Evolutionary conservation across 768 basidiomycete genomes (phyloP).

Genomic region (Leccinum subtestaceum): DNA sequence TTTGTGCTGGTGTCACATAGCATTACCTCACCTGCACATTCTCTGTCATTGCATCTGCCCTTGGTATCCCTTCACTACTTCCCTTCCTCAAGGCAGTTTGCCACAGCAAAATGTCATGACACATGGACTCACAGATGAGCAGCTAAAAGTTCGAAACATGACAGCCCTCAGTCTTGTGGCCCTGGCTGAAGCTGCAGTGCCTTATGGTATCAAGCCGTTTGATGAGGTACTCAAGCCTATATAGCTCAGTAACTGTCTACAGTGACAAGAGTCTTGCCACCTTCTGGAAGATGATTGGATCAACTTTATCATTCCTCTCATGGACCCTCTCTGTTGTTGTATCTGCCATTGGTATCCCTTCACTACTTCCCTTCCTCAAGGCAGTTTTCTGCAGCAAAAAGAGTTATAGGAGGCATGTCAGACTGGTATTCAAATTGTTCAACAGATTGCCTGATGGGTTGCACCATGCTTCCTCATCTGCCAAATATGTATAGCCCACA

Average conservation of each 20-base stretch:
- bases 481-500: slow-evolving; percentile 92
- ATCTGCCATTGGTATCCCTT: slow-evolving; percentile 96
- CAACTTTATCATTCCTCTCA: slow-evolving; percentile 89
- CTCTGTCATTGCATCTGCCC: slow-evolving; percentile 54
- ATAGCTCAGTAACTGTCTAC: slow-evolving; percentile 63
- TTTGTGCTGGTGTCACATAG: no score
- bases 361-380: slow-evolving; percentile 95
- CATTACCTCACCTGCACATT: no score
- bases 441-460: slow-evolving; percentile 99
- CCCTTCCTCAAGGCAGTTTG: slow-evolving; percentile 76
- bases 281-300: slow-evolving; percentile 63
- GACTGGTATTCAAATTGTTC: slow-evolving; percentile 98
- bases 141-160: slow-evolving; percentile 80
- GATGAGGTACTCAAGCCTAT: slow-evolving; percentile 87
- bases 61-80: slow-evolving; percentile 95
- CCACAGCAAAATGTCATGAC: slow-evolving; percentile 99
- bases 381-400: slow-evolving; percentile 98
- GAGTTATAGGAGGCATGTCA: slow-evolving; percentile 97
- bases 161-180: slow-evolving; percentile 80
- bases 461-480: slow-evolving; percentile 85
- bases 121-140: slow-evolving; percentile 78
- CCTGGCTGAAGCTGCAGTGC: slow-evolving; percentile 93
- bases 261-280: slow-evolving; percentile 74
- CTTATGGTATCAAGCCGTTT: slow-evolving; percentile 99
- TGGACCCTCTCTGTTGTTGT: slow-evolving; percentile 84